Conservation (phyloP, 139 green algal species). For the Edaphochlamys debaryana region DNA sequence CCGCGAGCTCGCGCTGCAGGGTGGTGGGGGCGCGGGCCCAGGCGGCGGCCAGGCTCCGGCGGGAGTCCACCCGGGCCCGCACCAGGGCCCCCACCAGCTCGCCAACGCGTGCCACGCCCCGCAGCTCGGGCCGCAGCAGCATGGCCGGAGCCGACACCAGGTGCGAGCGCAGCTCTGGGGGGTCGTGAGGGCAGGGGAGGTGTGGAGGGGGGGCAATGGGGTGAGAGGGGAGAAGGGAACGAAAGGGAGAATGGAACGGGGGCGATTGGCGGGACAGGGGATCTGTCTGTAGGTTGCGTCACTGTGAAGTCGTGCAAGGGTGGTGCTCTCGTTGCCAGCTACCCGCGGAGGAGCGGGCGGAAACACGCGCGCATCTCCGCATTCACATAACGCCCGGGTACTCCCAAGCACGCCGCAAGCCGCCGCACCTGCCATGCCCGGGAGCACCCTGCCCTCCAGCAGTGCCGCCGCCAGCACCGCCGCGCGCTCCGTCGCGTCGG, state of each 20-base stretch:
- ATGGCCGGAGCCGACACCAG: conserved; percentile 64
- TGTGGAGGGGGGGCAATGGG: neutral
- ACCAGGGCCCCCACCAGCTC: conserved; percentile 70
- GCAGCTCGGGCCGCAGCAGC: conserved; percentile 60
- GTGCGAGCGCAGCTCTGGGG: conserved; percentile 20
- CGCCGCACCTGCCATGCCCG: conserved; percentile 43
- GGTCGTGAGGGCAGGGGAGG: too few species aligned
- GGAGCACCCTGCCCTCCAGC: conserved; percentile 80
- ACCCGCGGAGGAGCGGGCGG: too few species aligned
- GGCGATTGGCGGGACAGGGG: neutral
- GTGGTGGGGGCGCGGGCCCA: conserved; percentile 60
- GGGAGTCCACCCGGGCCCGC: conserved; percentile 53
- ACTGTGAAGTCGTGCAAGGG: too few species aligned
- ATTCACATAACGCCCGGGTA: too few species aligned
- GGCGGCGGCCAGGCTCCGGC: conserved; percentile 38
- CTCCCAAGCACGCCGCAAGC: too few species aligned
- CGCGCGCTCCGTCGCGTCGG: conserved; percentile 49
- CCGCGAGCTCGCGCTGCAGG: conserved; percentile 66
- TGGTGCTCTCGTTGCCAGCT: too few species aligned
- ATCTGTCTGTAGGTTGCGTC: neutral
- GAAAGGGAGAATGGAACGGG: neutral
- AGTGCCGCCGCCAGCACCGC: conserved; percentile 87
- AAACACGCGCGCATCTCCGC: too few species aligned
- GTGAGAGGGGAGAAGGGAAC: neutral
- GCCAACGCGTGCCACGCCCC: conserved; percentile 63